Evolutionary conservation across 1,139 yeast genomes (phyloP).

Genomic region (Candida tetrigidarum): DNA sequence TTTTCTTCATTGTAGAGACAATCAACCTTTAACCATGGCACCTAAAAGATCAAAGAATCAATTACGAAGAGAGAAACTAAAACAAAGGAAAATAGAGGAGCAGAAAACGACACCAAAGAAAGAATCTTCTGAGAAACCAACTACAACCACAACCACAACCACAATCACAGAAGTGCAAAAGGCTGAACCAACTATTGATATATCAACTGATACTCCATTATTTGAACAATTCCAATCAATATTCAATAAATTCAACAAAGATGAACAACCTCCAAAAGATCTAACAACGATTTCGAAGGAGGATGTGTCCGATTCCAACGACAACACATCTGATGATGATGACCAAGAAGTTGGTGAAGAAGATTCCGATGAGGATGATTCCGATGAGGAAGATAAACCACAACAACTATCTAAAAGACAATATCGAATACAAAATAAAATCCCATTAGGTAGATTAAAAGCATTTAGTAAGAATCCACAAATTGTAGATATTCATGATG

Average conservation of each 20-base stretch:
- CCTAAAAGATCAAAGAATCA: slow-evolving; percentile 58
- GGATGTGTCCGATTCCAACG: neutral
- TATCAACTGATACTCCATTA: slow-evolving; percentile 27
- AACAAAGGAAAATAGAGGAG: slow-evolving; percentile 43
- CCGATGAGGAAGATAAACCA: slow-evolving; percentile 8
- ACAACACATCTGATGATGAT: neutral
- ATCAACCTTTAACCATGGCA: slow-evolving; percentile 20
- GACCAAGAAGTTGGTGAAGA: neutral
- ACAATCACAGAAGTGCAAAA: neutral
- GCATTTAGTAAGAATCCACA: slow-evolving; percentile 66
- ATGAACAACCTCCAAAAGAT: neutral
- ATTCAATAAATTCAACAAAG: slow-evolving; percentile 43
- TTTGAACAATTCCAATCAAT: slow-evolving; percentile 46
- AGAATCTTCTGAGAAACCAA: too few relatives aligned
- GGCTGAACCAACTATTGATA: slow-evolving; percentile 1
- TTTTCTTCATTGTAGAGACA: neutral
- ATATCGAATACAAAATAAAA: slow-evolving; percentile 52
- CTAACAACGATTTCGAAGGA: neutral
- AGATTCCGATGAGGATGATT: slow-evolving; percentile 9
- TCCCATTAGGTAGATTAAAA: slow-evolving; percentile 73
- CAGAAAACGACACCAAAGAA: neutral
- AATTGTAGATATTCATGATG: slow-evolving; percentile 84
- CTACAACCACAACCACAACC: too few relatives aligned
- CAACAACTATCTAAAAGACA: slow-evolving; percentile 37
- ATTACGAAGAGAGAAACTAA: slow-evolving; percentile 63